Evolutionary conservation across 1,284 basidiomycete genomes (phyloP), one percentile per base, ranked within the genome.

Genomic region (Pseudozyma thailandica): DNA sequence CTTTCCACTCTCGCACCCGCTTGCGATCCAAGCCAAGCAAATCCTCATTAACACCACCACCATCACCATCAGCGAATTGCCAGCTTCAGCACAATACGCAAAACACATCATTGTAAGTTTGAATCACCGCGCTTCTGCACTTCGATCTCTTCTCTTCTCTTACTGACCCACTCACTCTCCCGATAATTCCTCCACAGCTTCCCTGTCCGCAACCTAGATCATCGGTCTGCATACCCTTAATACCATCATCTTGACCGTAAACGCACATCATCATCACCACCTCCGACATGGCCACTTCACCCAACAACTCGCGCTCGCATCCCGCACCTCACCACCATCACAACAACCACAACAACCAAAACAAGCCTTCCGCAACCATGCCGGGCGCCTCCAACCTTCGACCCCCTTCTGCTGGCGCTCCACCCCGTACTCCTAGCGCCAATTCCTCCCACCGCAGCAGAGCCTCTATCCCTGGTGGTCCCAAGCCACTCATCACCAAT

Each of bases 391-490:
- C 54, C 30, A 56, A 59, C 30, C 56, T 72, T 16, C 28, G 58
- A 33, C 63, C 70, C 16, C 59, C 70, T 45, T 23, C 48, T 8
- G 30, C 50, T 16, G 58, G 53, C 23, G 50, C 27, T 5, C 55
- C 48, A 5, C 53, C 55, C 15, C 61, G 56, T 20, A 59, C 54
- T 28, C 56, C 63, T 13, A 66, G 63, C 41, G 55, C 58, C 39
- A 62, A 47, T 33, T 54, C 65, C 30, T 68, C 69, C 8, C 28
- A 50, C 37, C 64, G 70, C 49, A 72, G 52, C 49, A 59, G 59
- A 60, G 35, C 54, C 41, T 48, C 50, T 30, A 49, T 48, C 10
- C 45, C 69, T 1, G 41, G 45, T 23, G n/a, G n/a, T n/a, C n/a
- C 45, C 38, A 72, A 44, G 31, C 44, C 53, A 26, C 13, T 15